Percentiles rank a stretch among this genome's conserved stretches.
Conservation (phyloP, 2,329 filamentous ascomycete genomes). For the Capronia americana region DNA sequence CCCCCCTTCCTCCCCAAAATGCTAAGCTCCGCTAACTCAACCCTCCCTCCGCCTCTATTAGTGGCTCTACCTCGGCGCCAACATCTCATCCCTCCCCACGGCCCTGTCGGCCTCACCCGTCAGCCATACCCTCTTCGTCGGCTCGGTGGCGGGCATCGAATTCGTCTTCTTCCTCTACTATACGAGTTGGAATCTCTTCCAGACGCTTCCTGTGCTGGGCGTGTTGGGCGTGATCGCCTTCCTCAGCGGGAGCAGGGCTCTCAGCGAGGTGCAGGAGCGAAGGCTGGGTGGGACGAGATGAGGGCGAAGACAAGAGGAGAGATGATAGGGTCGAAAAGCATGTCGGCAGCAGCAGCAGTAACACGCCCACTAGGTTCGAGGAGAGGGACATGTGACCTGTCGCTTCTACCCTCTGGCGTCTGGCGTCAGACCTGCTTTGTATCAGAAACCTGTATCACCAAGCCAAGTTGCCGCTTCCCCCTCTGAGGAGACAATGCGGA, state of each 20-base stretch:
- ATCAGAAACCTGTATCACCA: no score
- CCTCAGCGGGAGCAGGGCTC: constrained; percentile 84
- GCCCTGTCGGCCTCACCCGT: constrained; percentile 78
- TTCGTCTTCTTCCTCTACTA: constrained; percentile 96
- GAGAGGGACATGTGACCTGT: background rate
- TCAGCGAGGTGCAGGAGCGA: constrained; percentile 90
- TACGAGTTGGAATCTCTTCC: constrained; percentile 87
- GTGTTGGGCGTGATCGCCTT: constrained; percentile 75
- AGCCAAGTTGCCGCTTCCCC: background rate
- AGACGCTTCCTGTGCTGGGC: constrained; percentile 76
- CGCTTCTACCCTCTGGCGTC: no score
- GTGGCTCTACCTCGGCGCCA: constrained; percentile 85
- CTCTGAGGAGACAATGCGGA: background rate
- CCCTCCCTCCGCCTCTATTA: constrained; percentile 45
- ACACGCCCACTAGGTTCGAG: background rate
- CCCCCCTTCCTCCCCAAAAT: background rate
- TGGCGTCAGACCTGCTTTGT: no score
- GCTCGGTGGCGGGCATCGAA: constrained; percentile 86
- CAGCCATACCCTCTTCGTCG: constrained; percentile 83
- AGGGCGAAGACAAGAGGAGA: constrained; percentile 10
- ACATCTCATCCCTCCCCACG: constrained; percentile 76
- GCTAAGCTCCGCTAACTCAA: background rate
- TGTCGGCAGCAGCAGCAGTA: background rate
- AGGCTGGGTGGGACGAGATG: constrained; percentile 74
- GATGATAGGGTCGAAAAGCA: background rate